Conservation (phyloP, 495 filamentous ascomycete genomes). For the Penicillium soppii region DNA sequence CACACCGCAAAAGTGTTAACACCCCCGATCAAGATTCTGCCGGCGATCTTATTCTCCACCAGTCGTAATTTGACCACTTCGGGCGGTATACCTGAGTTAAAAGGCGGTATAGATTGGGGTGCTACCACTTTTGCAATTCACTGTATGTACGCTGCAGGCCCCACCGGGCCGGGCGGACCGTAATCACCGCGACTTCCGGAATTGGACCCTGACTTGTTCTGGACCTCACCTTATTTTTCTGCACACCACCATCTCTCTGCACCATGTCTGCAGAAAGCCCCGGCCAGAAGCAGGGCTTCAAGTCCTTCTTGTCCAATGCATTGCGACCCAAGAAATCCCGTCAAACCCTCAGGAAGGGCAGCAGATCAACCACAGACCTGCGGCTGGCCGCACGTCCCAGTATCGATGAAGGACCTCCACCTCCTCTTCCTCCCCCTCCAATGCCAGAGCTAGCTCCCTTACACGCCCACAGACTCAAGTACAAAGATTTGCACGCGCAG, state of each 20-base stretch:
- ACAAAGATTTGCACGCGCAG: constrained; percentile 26
- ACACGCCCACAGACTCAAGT: constrained; percentile 41
- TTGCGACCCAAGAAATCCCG: constrained; percentile 48
- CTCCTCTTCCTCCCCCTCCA: constrained; percentile 20
- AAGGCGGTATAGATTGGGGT: too few relatives aligned
- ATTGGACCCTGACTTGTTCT: neutral
- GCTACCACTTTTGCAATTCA: too few relatives aligned
- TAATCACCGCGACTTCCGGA: constrained; percentile 7
- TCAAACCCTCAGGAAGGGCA: constrained; percentile 44
- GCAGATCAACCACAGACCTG: constrained; percentile 33
- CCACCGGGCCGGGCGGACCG: constrained; percentile 10
- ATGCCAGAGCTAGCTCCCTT: constrained; percentile 39
- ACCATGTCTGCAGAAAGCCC: constrained; percentile 40
- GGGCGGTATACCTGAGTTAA: too few relatives aligned
- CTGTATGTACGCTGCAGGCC: neutral
- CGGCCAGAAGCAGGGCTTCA: constrained; percentile 35
- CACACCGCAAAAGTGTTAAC: too few relatives aligned
- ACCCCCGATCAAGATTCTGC: too few relatives aligned
- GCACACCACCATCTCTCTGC: constrained; percentile 6
- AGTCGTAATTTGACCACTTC: too few relatives aligned
- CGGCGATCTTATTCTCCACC: too few relatives aligned
- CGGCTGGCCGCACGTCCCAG: constrained; percentile 25
- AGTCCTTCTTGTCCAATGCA: constrained; percentile 34
- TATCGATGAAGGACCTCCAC: constrained; percentile 17
- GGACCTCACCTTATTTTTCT: neutral